Evolutionary conservation across 257 asterid genomes (phyloP), one percentile per base, ranked within the genome.

Genomic region (Linaria vulgaris): DNA sequence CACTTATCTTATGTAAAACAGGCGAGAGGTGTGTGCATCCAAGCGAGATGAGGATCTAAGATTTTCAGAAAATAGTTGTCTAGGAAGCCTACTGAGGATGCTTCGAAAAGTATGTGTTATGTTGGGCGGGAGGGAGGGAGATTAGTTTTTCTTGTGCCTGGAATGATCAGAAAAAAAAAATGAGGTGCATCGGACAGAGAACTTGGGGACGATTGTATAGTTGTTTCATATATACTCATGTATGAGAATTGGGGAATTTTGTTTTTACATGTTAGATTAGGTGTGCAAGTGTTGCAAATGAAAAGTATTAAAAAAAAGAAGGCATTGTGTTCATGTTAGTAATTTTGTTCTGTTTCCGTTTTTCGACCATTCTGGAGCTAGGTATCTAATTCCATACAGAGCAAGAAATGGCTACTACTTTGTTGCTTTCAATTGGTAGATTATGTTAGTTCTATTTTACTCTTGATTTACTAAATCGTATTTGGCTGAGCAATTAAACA

Each of bases 121-220:
- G 41, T 34, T 34, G 9, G 41, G 41, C 9, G 5, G 41, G 41
- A 39, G 44, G 30, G 15, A 16, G 19, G 63, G 69, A n/a, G n/a
- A n/a, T n/a, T 67, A 68, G 52, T 52, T 41, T 24, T 64, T 63
- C 57, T 16, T 54, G 62, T 38, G 56, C 65, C 47, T 30, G 59
- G 23, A 47, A 49, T 54, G 59, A 58, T 70, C 0, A 27, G 31
- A 23, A 47, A 17, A 16, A n/a, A 27, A 46, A 57, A 56, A 59
- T 1, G 61, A 24, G n/a, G 55, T 24, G 59, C n/a, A 54, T 16
- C n/a, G 13, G 56, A 22, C 20, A 34, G 31, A 13, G 43, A 43
- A 51, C 54, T 20, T 10, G 22, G 12, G 46, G 14, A 10, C 16
- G 56, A 41, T 25, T 68, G 73, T 74, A 60, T 64, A 67, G 70